Base-by-base conservation (phyloP, 345 rosid genomes). In the Camelina sativa region DNA sequence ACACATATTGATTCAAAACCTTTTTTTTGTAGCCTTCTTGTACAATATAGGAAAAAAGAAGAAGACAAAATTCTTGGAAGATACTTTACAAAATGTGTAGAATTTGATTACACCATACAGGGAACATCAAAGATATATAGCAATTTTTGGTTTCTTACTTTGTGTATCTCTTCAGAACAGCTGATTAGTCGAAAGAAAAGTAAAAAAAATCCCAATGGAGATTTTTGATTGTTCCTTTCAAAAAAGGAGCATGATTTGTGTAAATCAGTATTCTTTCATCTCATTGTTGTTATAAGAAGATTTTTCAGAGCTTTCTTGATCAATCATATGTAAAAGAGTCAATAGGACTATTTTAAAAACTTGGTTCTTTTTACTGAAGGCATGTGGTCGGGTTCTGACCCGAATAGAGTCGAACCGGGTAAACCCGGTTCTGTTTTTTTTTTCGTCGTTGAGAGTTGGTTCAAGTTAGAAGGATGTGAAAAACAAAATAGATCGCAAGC, bases 351-450 rank as follows among this genome's bases (percentile, higher is more conserved):
- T 28, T 28, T 13, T 13, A 7, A 4, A 1, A 15, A 1, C 48
- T 44, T 15, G n/a, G n/a, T 2, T 13, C 2, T 1, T 55, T 56
- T 61, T 38, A 41, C 51, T n/a, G 81, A 71, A 61, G 88, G 82
- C 89, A 85, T 87, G 55, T 71, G 53, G 11, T 11, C 17, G 65
- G 73, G 73, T 57, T 41, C 23, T 46, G 32, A 71, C 47, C 57
- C 59, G 37, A 44, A 37, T 25, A 11, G 4, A 17, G 22, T 37
- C 0, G 0, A 65, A 40, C 54, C 53, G 53, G 67, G 44, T 37
- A n/a, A 46, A 40, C 2, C 65, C 51, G 67, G 32, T 46, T 16
- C 20, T 22, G 20, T 8, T 25, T 56, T 7, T 7, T 28, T 11
- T 7, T 19, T 34, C 3, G 15, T 52, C 11, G 8, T 15, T 43